Conservation (phyloP, 1,284 basidiomycete genomes). For the Leccinum subspadiceum region DNA sequence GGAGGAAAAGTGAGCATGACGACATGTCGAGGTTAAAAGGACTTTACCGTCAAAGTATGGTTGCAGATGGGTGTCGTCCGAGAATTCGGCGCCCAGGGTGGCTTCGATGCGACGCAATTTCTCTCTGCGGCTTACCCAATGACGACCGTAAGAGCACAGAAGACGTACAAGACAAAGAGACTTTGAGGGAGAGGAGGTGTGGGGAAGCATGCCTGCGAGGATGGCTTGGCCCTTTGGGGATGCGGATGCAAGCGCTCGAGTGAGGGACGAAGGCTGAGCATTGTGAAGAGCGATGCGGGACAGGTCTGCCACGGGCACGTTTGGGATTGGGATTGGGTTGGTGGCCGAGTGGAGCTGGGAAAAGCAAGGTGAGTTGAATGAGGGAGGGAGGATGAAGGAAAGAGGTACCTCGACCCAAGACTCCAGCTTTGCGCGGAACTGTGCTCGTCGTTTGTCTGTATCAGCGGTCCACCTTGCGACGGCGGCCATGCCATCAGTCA, state of each 20-base stretch:
- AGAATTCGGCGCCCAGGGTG: conserved; percentile 60
- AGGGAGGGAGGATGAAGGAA: background rate
- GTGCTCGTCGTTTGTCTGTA: conserved; percentile 55
- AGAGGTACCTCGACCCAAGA: conserved; percentile 59
- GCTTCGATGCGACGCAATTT: conserved; percentile 46
- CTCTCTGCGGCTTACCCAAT: conserved; percentile 61
- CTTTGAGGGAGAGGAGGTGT: conserved; percentile 44
- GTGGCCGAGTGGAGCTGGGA: conserved; percentile 50
- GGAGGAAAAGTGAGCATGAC: conserved; percentile 15
- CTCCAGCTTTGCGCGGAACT: conserved; percentile 58
- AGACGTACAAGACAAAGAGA: conserved; percentile 65
- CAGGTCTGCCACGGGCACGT: conserved; percentile 62
- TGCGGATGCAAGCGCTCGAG: conserved; percentile 63
- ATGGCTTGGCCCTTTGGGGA: conserved; percentile 59
- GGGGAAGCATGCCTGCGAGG: conserved; percentile 43
- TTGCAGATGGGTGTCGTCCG: conserved; percentile 43
- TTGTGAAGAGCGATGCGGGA: conserved; percentile 49
- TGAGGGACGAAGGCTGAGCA: conserved; percentile 63
- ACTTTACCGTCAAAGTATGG: conserved; percentile 61
- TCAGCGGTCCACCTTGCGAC: conserved; percentile 80
- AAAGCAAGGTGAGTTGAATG: conserved; percentile 12
- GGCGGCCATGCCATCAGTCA: conserved; percentile 77
- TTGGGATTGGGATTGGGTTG: conserved; percentile 40
- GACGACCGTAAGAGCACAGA: conserved; percentile 81
- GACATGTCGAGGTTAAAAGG: conserved; percentile 22